Base-by-base conservation (phyloP, 1,139 yeast genomes). In the Taphrina confusa region DNA sequence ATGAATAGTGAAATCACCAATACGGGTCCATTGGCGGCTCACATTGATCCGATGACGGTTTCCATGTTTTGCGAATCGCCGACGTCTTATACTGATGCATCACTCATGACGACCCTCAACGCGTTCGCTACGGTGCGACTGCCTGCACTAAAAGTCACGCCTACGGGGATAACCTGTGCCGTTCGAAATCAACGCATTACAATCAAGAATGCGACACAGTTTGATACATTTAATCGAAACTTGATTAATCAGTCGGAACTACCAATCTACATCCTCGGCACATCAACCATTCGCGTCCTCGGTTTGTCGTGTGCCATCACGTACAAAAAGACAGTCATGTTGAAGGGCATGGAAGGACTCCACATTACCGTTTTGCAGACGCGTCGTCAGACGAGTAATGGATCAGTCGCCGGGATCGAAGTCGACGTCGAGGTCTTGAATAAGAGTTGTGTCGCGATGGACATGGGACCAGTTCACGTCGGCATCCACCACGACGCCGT, bases 281-380 rank as follows among this genome's bases (percentile, higher is more conserved):
- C 22, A 22, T 22, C 50, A 12, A 45, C 25, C 14, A 45, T 45
- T 18, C 34, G 27, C 27, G 50, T 30, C 2, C 9, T 45, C n/a
- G 50, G 50, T 25, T 8, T 45, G 37, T 45, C 50, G 34, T 16
- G 31, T 25, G 30, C 37, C 20, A 25, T 45, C 4, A 5, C 14
- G 25, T 45, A 45, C 36, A 28, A 28, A 11, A 45, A 45, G 25
- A 45, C 50, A 25, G 50, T 45, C 37, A 1, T 45, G 25, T 25
- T 45, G 37, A 45, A 30, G 37, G 50, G 50, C 37, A 45, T 45
- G 50, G 50, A 45, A 2, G 50, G 50, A 1, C 37, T 45, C 2
- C 50, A 45, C 37, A 45, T 45, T 9, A 16, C 5, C 16, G 50
- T 45, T 11, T 27, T 28, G 37, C 37, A 45, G 14, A 28, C 50